Conservation (phyloP, 495 filamentous ascomycete species). For the Aspergillus incahuasiensis region DNA sequence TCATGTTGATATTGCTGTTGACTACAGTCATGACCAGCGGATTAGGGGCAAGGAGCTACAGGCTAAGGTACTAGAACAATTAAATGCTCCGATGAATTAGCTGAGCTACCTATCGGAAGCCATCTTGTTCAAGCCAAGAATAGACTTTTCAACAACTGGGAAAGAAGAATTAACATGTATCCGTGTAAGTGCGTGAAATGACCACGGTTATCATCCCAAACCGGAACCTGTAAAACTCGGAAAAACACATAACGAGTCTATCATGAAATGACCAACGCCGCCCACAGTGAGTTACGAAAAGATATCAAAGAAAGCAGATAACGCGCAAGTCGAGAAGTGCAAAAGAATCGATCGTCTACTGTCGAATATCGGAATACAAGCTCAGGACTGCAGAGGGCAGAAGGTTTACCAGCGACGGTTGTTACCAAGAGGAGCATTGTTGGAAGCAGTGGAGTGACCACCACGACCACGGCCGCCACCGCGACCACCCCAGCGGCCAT, state of each 20-base stretch:
- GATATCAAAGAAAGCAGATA: constrained; percentile 20
- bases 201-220: constrained; percentile 12
- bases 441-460: constrained; percentile 56
- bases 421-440: constrained; percentile 57
- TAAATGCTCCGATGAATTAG: constrained; percentile 16
- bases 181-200: constrained; percentile 12
- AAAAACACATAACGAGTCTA: constrained; percentile 34
- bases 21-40: too few relatives aligned
- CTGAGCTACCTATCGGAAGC: constrained; percentile 17
- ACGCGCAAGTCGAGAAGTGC: constrained; percentile 12
- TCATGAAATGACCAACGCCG: constrained; percentile 43
- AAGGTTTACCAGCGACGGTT: constrained; percentile 57
- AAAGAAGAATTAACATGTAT: constrained; percentile 30
- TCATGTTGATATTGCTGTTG: too few relatives aligned
- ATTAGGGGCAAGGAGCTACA: too few relatives aligned
- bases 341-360: constrained; percentile 33
- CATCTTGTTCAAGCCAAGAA: constrained; percentile 10
- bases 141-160: constrained; percentile 17
- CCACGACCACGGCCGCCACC: constrained; percentile 53
- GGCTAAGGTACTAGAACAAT: background rate
- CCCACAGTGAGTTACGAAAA: constrained; percentile 40
- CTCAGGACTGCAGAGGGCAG: constrained; percentile 24
- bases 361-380: constrained; percentile 29
- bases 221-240: constrained; percentile 15
- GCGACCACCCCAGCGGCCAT: constrained; percentile 58